Evolutionary conservation across 139 green algal genomes (phyloP), one percentile per base, ranked within the genome.

Genomic region (Marvania coccoides): DNA sequence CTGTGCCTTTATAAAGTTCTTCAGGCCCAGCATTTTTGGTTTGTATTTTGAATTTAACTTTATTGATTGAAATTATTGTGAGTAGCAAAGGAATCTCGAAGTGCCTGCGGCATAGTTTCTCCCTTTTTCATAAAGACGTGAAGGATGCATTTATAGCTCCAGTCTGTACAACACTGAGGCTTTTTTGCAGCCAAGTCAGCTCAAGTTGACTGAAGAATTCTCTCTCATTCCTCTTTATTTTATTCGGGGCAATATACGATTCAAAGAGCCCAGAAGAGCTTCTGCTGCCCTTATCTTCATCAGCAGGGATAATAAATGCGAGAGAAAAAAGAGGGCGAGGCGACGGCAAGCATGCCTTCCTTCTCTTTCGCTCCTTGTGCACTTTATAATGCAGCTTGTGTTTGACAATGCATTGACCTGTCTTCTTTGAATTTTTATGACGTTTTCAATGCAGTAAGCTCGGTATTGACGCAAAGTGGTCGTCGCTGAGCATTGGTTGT

Each of bases 141-240:
- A 82, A 72, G 2, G 30, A 36, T 12, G 86, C 38, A 62, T 71
- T 83, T 67, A 67, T 82, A 31, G 54, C 45, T n/a, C 92, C 67
- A 39, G 59, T 79, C 14, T 67, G 72, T 47, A 88, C 54, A 47
- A 92, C 77, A 34, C 31, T 42, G 7, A 68, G 73, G 14, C 74
- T 59, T 31, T 40, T 8, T 59, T 40, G 9, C 9, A 23, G 9
- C 9, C 9, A 59, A 59, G 12, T 12, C 9, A 28, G 12, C 48
- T 59, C 48, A 12, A 12, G 35, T 59, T 59, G 9, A 59, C 35
- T 59, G 59, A 66, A 33, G 34, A 28, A 30, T 19, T 36, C 12
- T 53, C 19, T 26, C 54, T 58, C 12, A 66, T 28, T 24, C 38
- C 34, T 9, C 36, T 53, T 8, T 66, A n/a, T n/a, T n/a, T n/a